phyloP scores from a whole-genome alignment of 2,329 filamentous ascomycete species.

The Calonectria hawksworthii region DNA sequence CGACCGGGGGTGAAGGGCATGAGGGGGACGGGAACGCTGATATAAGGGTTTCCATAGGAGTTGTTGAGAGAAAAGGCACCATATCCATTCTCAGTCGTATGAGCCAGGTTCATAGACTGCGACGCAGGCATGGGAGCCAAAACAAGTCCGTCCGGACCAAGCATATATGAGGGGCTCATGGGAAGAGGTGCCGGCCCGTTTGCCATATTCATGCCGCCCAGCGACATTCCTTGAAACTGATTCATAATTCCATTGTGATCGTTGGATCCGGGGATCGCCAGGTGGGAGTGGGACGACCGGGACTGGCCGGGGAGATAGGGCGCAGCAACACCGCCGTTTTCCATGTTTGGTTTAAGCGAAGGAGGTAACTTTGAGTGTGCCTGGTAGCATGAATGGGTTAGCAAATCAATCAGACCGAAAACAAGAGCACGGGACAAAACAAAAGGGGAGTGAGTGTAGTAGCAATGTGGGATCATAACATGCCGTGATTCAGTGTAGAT shows the following conservation, averaged over 20 bases:
- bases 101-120: slow-evolving; percentile 53
- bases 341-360: slow-evolving; percentile 53
- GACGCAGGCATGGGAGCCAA: slow-evolving; percentile 53
- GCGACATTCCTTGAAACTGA: slow-evolving; percentile 55
- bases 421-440: background rate
- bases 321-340: slow-evolving; percentile 49
- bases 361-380: slow-evolving; percentile 52
- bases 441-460: too few species aligned
- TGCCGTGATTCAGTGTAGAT: background rate
- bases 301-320: slow-evolving; percentile 50
- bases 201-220: slow-evolving; percentile 53
- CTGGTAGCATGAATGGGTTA: slow-evolving; percentile 22
- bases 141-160: slow-evolving; percentile 56
- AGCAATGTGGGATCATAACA: background rate
- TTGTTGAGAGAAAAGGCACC: slow-evolving; percentile 49
- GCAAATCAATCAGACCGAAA: background rate
- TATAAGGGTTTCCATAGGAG: slow-evolving; percentile 55
- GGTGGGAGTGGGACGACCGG: slow-evolving; percentile 48
- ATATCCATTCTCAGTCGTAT: slow-evolving; percentile 52
- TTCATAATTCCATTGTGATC: slow-evolving; percentile 51
- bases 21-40: slow-evolving; percentile 54
- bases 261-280: slow-evolving; percentile 46
- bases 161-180: slow-evolving; percentile 53
- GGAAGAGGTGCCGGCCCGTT: slow-evolving; percentile 50
- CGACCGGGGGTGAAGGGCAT: slow-evolving; percentile 69